A percentile compares a stretch with the other conserved stretches of the same genome.
phyloP scores from a whole-genome alignment of 2,329 filamentous ascomycete species.

The Sarocladium oryzae region DNA sequence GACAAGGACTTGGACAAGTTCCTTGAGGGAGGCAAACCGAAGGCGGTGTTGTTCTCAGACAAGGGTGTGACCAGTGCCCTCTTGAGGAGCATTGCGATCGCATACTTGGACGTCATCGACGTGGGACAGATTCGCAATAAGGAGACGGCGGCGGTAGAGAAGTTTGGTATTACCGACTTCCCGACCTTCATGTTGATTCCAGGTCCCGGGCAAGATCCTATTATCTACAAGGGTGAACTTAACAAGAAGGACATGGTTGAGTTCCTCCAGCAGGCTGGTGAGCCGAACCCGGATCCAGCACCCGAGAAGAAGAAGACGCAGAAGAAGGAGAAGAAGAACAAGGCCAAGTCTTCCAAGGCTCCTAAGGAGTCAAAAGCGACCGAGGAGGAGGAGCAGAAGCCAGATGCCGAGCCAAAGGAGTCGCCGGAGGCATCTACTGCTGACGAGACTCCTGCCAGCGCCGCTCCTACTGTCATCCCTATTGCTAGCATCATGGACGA shows the following conservation, averaged over 20 bases:
- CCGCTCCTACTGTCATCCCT: constrained; percentile 37
- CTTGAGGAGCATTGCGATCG: constrained; percentile 78
- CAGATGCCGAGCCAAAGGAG: constrained; percentile 23
- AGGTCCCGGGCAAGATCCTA: constrained; percentile 57
- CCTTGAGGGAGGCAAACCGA: constrained; percentile 65
- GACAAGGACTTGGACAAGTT: constrained; percentile 76
- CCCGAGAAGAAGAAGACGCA: constrained; percentile 37
- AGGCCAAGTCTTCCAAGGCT: constrained; percentile 27
- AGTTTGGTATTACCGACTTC: constrained; percentile 71
- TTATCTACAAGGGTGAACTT: constrained; percentile 75
- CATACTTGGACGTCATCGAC: constrained; percentile 74
- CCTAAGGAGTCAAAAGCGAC: no score
- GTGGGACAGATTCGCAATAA: constrained; percentile 81
- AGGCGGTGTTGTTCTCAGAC: constrained; percentile 87
- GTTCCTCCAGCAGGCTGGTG: constrained; percentile 73
- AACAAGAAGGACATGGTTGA: constrained; percentile 76
- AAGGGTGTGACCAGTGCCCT: constrained; percentile 84
- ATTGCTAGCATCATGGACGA: constrained; percentile 60
- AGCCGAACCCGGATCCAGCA: constrained; percentile 69
- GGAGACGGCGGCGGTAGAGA: constrained; percentile 63
- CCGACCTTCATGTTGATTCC: constrained; percentile 78
- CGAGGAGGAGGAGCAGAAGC: constrained; percentile 20
- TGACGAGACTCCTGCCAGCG: constrained; percentile 21
- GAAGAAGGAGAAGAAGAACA: constrained; percentile 29
- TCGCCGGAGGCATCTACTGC: constrained; percentile 14